Evolutionary conservation across 164 flowering plant species (phyloP).

Genomic region (Taxillus chinensis): DNA sequence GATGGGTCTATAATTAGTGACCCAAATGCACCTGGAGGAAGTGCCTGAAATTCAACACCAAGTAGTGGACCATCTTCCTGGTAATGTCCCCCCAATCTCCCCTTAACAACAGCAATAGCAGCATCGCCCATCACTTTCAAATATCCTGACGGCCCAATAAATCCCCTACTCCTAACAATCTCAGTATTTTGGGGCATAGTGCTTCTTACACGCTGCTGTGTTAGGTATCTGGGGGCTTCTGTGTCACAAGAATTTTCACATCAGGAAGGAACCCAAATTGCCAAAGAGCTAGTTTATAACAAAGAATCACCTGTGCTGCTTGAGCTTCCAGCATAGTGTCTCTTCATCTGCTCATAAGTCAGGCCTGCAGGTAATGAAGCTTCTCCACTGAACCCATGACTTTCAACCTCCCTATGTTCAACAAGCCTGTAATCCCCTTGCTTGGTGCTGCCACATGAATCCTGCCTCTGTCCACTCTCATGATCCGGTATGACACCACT

Average conservation of each 20-base stretch:
- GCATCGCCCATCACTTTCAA: conserved; percentile 59
- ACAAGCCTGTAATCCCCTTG: conserved; percentile 43
- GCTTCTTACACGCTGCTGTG: conserved; percentile 16
- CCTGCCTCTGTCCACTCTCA: conserved; percentile 73
- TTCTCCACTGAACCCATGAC: conserved; percentile 39
- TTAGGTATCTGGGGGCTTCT: conserved; percentile 22
- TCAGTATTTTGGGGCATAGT: conserved; percentile 12
- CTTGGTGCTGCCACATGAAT: conserved; percentile 92
- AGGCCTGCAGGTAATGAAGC: conserved; percentile 27
- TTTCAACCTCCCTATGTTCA: conserved; percentile 76
- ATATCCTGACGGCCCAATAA: conserved; percentile 57
- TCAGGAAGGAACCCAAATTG: conserved; percentile 27
- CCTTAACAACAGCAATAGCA: conserved; percentile 77
- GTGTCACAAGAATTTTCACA: conserved; percentile 19
- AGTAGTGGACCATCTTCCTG: conserved; percentile 79
- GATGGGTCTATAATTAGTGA: conserved; percentile 12
- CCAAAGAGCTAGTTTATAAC: conserved; percentile 66
- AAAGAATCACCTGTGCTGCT: conserved; percentile 42
- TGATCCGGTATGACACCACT: conserved; percentile 76
- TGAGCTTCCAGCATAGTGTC: conserved; percentile 19
- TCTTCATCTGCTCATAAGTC: conserved; percentile 23
- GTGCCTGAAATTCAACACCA: conserved; percentile 65
- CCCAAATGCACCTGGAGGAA: conserved; percentile 92
- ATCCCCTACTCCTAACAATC: conserved; percentile 19
- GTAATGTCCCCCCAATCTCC: conserved; percentile 68